Base-by-base conservation (phyloP, 306 rosid genomes). In the Glycine soja region DNA sequence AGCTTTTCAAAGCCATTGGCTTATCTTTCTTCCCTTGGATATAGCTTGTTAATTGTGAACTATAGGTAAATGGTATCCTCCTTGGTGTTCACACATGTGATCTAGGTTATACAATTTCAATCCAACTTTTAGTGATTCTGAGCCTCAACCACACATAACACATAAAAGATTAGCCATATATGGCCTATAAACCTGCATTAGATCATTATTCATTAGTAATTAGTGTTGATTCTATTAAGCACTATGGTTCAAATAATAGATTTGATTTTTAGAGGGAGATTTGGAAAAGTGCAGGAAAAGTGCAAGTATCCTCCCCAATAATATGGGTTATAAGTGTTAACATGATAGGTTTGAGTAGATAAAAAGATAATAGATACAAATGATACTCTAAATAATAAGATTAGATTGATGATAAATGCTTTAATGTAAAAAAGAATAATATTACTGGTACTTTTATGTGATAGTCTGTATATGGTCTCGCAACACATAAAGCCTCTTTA, bases 11-110 rank as follows among this genome's bases (percentile, higher is more conserved):
- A 89, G 87, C 81, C 94, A 63, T 72, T 56, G 47, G 98, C 93
- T 62, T 95, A 91, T 84, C 95, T 95, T 71, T 88, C 99, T 76
- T 85, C 96, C 64, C 69, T 91, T 83, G 98, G 98, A 72, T 93
- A 80, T 87, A 93, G 80, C 77, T 86, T 95, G 89, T 83, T 95
- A 84, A 61, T 90, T 82, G 98, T 95, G 52, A 95, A 95, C 80
- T 95, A 95, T 86, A 87, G 99, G 99, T 91, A 82, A 75, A 80
- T 19, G 67, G 66, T 58, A 43, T 34, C 11, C 43, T 7, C 10
- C 74, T 79, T 13, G 67, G 56, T 72, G 58, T 47, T 62, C 46
- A 48, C 76, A 38, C 82, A 69, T 69, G 70, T 68, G 32, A 14
- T 73, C 64, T 65, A 24, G 74, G 61, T 46, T 12, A 54, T 52